phyloP scores from a whole-genome alignment of 2,329 filamentous ascomycete genomes.

The Ophiostoma pallidulum region DNA sequence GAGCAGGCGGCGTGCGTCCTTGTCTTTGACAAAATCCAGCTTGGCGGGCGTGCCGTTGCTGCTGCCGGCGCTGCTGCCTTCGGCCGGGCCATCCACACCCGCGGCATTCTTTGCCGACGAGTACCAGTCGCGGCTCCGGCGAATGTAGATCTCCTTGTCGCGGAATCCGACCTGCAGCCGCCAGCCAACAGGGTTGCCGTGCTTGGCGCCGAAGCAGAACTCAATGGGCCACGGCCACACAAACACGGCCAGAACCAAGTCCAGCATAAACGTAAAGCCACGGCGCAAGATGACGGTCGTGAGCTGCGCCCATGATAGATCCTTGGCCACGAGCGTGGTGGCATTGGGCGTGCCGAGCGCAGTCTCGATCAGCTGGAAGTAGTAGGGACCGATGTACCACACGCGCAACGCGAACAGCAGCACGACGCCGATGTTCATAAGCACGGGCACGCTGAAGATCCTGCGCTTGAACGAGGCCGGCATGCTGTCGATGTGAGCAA shows the following conservation, averaged over 20 bases:
- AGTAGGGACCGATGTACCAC: slow-evolving; percentile 61
- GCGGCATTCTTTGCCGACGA: slow-evolving; percentile 13
- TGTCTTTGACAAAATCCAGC: slow-evolving; percentile 39
- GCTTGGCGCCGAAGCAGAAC: slow-evolving; percentile 53
- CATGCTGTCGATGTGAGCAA: slow-evolving; percentile 71
- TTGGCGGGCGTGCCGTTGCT: no score
- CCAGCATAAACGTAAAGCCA: slow-evolving; percentile 57
- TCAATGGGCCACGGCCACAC: slow-evolving; percentile 65
- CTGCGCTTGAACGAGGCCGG: slow-evolving; percentile 64
- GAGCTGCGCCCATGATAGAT: slow-evolving; percentile 48
- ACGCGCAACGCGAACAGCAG: slow-evolving; percentile 58
- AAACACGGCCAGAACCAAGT: slow-evolving; percentile 60
- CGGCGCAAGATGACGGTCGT: slow-evolving; percentile 49
- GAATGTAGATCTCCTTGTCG: slow-evolving; percentile 71
- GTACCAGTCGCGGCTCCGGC: slow-evolving; percentile 68
- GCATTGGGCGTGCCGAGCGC: slow-evolving; percentile 57
- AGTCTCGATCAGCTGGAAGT: slow-evolving; percentile 56
- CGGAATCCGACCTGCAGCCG: slow-evolving; percentile 65
- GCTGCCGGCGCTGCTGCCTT: neutral
- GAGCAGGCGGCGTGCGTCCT: slow-evolving; percentile 47
- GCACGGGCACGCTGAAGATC: slow-evolving; percentile 69
- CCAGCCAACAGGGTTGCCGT: slow-evolving; percentile 61
- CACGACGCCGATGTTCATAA: slow-evolving; percentile 63
- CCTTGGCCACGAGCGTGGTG: slow-evolving; percentile 51
- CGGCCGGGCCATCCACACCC: neutral